These are phyloP conservation scores for Kurtzmaniella natalensis DNA, from an alignment of 1,139 yeast genomes.

Conservation along the genomic window DNA sequence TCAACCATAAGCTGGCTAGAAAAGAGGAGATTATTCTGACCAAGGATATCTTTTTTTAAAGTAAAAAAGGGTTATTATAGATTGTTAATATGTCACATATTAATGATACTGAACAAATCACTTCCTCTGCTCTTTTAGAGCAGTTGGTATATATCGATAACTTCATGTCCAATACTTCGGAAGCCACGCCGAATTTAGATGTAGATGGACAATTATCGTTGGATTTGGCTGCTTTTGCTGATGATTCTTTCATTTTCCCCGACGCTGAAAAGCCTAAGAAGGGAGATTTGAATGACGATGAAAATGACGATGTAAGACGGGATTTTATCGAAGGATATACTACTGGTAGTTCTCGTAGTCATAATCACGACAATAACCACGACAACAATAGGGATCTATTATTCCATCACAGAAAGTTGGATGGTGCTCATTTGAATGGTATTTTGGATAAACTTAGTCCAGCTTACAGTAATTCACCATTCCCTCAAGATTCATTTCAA, in stretches of 20 bases:
- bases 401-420: too few species aligned
- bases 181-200: conserved; percentile 37
- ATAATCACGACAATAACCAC: conserved; percentile 9
- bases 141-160: conserved; percentile 75
- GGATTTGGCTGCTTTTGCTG: conserved; percentile 77
- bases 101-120: conserved; percentile 26
- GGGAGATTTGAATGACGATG: conserved; percentile 14
- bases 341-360: conserved; percentile 1
- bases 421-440: neutral
- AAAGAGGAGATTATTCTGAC: too few species aligned
- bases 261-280: conserved; percentile 65
- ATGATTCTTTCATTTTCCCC: conserved; percentile 70
- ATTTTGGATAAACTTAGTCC: conserved; percentile 1
- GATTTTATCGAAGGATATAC: conserved; percentile 1
- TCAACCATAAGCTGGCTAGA: too few species aligned
- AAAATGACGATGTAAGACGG: conserved; percentile 6
- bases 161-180: conserved; percentile 42
- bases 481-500: neutral
- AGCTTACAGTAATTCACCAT: neutral
- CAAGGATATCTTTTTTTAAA: too few species aligned
- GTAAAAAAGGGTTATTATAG: too few species aligned
- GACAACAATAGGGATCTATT: conserved; percentile 1
- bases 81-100: conserved; percentile 9
- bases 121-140: conserved; percentile 66
- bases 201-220: conserved; percentile 67